phyloP scores from a whole-genome alignment of 768 basidiomycete species.

The Suillus discolor region DNA sequence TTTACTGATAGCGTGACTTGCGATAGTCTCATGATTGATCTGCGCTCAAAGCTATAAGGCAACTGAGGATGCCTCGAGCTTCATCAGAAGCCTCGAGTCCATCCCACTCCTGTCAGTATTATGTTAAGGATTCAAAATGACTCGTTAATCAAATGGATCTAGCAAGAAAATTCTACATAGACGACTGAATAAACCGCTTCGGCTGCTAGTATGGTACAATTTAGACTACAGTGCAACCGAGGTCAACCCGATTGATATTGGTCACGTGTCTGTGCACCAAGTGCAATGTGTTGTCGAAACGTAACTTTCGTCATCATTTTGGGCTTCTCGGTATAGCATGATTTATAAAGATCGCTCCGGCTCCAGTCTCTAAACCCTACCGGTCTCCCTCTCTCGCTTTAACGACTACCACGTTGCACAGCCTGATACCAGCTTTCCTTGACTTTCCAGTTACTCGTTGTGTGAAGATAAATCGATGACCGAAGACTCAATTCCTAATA shows the following conservation, averaged over 20 bases:
- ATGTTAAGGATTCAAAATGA: not conserved
- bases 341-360: conserved; percentile 2
- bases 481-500: conserved; percentile 13
- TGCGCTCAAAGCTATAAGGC: not conserved
- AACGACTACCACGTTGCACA: not conserved
- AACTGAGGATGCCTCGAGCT: conserved; percentile 2
- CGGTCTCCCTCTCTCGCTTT: not conserved
- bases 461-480: not conserved
- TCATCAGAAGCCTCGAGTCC: not conserved
- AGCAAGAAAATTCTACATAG: not conserved
- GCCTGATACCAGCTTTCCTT: not conserved
- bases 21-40: not conserved
- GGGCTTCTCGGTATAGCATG: not conserved
- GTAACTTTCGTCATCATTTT: conserved; percentile 1
- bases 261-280: not conserved
- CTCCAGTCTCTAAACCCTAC: not conserved
- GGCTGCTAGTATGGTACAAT: not conserved
- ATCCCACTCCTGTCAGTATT: not conserved
- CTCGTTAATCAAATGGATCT: not conserved
- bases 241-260: conserved; percentile 1
- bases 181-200: not conserved
- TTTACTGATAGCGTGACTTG: not conserved
- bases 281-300: not conserved
- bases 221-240: not conserved
- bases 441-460: not conserved